Conservation (phyloP, 768 basidiomycete genomes). For the Suillus americanus region DNA sequence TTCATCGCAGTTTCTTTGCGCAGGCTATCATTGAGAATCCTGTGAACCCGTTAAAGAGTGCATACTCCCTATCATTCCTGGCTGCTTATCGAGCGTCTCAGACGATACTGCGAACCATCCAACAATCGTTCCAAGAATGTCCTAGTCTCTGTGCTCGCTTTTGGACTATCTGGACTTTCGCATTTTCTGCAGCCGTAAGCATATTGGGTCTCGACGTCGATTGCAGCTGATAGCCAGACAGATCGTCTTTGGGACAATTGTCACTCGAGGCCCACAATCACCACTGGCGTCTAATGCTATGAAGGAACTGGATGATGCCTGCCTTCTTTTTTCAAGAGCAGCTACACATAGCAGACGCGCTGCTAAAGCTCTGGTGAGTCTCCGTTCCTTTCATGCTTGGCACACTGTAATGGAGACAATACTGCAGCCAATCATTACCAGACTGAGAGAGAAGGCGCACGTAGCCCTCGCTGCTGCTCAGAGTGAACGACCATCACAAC, state of each 20-base stretch:
- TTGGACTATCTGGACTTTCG: conserved; percentile 65
- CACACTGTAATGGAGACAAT: background rate
- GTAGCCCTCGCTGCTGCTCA: conserved; percentile 45
- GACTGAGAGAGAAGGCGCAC: conserved; percentile 67
- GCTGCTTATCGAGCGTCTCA: conserved; percentile 60
- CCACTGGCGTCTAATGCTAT: conserved; percentile 68
- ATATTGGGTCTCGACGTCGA: background rate
- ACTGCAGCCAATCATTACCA: conserved; percentile 55
- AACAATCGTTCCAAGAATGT: conserved; percentile 45
- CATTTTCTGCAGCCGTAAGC: conserved; percentile 53
- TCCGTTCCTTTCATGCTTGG: background rate
- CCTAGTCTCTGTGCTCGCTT: conserved; percentile 53
- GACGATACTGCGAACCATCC: conserved; percentile 52
- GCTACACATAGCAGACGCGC: conserved; percentile 59
- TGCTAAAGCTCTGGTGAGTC: conserved; percentile 60
- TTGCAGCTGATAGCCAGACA: conserved; percentile 25
- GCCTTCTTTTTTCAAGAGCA: conserved; percentile 63
- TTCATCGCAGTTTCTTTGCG: conserved; percentile 70
- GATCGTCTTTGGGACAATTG: conserved; percentile 81
- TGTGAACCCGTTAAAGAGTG: conserved; percentile 61
- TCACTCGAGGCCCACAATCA: conserved; percentile 69
- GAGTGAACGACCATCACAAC: conserved; percentile 31
- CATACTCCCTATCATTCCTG: conserved; percentile 63
- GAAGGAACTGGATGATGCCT: conserved; percentile 67
- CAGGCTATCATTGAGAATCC: conserved; percentile 71